Evolutionary conservation across 352 stramenopile genomes (phyloP).

Genomic region (Phytophthora fragariaefolia): DNA sequence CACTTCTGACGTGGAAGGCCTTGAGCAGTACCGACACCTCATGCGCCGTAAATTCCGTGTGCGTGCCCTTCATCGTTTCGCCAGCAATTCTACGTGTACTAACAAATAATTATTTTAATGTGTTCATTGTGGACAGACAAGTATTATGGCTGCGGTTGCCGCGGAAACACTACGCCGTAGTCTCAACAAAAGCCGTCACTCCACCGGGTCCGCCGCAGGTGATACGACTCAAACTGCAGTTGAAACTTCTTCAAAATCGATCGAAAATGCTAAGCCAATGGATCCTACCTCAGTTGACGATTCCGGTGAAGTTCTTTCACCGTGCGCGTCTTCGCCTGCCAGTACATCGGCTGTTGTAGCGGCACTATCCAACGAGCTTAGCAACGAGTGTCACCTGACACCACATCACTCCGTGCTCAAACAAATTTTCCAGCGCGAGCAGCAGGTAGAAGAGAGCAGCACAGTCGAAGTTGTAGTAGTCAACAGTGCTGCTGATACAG

Average conservation of each 20-base stretch:
- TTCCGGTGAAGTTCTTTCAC: conserved; percentile 1
- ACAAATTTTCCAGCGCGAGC: conserved; percentile 32
- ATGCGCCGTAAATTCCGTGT: conserved; percentile 79
- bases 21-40: conserved; percentile 57
- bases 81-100: not conserved
- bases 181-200: conserved; percentile 51
- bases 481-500: not conserved
- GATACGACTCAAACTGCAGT: not conserved
- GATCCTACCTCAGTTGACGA: not conserved
- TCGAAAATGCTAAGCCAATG: conserved; percentile 1
- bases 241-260: not conserved
- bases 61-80: conserved; percentile 11
- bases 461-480: conserved; percentile 6
- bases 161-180: conserved; percentile 58
- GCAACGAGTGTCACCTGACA: not conserved
- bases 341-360: conserved; percentile 22
- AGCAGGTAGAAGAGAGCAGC: conserved; percentile 1
- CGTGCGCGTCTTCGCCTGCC: conserved; percentile 24
- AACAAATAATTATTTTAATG: not conserved
- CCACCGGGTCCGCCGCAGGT: conserved; percentile 14
- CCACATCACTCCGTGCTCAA: conserved; percentile 37
- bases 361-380: conserved; percentile 1
- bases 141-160: conserved; percentile 65
- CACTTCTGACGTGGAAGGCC: conserved; percentile 52
- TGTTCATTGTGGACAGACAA: conserved; percentile 38